Base-by-base conservation (phyloP, 208 protist genomes). In the Trypanosoma lewisi region DNA sequence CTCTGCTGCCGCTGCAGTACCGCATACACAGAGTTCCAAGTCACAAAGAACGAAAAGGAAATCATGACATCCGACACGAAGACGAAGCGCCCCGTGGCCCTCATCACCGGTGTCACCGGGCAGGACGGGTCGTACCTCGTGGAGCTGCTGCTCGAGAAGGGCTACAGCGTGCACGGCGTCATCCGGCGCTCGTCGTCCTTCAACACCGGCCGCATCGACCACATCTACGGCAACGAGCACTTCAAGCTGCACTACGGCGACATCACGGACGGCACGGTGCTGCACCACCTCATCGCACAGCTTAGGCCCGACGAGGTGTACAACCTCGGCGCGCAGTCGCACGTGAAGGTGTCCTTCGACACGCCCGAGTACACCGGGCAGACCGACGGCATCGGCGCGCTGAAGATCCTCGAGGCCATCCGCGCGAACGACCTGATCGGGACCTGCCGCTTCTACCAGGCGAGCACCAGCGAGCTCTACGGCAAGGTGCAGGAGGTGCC, bases 311-410 rank as follows among this genome's bases (percentile, higher is more conserved):
- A 73, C 51, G 93, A 97, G 56, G 73, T 98, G 7, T 97, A 98
- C 71, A 97, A 97, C 73, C 77, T 98, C 16, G 86, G 75, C 16
- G 97, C 97, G 7, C 95, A 98, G 77, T 93, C 80, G 36, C 93
- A 98, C 69, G 93, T 98, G 23, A 97, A 97, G 68, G 94, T 98
- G 8, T 98, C 93, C 17, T 98, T 98, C 75, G 96, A 98, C 31
- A 85, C 94, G 54, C 75, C 94, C 21, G 94, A 97, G 67, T 98
- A 98, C 82, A 98, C 96, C 2, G 93, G 81, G 3, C 70, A 98
- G 51, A 89, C 94, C 2, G 95, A 97, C 64, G 97, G 66, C 50
- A 39, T 98, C 41, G 96, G 96, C 33, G 84, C 78, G 23, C 59
- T 98, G 7, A 91, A 95, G 59, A 50, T 98, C 14, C 82, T 98